phyloP scores from a whole-genome alignment of 768 basidiomycete genomes.

The Lentinus brumalis region DNA sequence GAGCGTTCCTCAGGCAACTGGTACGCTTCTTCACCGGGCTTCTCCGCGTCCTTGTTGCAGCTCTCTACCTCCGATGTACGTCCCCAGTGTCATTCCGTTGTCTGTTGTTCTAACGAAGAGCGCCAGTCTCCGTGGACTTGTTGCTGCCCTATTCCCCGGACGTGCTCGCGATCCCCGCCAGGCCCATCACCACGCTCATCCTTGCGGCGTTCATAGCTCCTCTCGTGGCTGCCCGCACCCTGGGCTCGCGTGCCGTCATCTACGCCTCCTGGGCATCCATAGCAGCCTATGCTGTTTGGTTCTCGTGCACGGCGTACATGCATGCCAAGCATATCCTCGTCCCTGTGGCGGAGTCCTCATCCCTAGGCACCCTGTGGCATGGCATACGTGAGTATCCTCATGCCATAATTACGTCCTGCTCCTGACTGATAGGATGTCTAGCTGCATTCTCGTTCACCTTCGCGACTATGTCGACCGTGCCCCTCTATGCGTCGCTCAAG shows the following conservation, averaged over 20 bases:
- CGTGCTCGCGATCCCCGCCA: constrained; percentile 35
- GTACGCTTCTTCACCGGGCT: constrained; percentile 47
- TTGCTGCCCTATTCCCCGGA: constrained; percentile 51
- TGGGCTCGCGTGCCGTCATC: constrained; percentile 54
- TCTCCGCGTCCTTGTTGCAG: constrained; percentile 53
- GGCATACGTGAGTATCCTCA: constrained; percentile 53
- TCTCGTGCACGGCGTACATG: constrained; percentile 53
- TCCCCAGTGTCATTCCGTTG: constrained; percentile 16
- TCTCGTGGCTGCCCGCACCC: constrained; percentile 55
- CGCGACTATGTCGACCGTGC: constrained; percentile 63
- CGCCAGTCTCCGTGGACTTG: constrained; percentile 55
- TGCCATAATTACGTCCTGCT: background rate
- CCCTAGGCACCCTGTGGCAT: constrained; percentile 59
- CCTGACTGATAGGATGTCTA: constrained; percentile 25
- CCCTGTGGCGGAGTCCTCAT: constrained; percentile 38
- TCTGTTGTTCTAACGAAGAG: background rate
- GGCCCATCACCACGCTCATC: constrained; percentile 41
- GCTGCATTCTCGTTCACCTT: constrained; percentile 67
- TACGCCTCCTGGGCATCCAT: constrained; percentile 64
- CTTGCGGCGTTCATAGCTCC: constrained; percentile 49
- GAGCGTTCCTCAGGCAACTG: constrained; percentile 45
- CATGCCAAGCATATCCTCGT: constrained; percentile 49
- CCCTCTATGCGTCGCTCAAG: constrained; percentile 63
- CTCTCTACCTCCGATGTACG: constrained; percentile 70
- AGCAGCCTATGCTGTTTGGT: constrained; percentile 61